These are phyloP conservation scores for Phoenix dactylifera DNA, from an alignment of 176 grass and related monocot species.

Conservation along the genomic window DNA sequence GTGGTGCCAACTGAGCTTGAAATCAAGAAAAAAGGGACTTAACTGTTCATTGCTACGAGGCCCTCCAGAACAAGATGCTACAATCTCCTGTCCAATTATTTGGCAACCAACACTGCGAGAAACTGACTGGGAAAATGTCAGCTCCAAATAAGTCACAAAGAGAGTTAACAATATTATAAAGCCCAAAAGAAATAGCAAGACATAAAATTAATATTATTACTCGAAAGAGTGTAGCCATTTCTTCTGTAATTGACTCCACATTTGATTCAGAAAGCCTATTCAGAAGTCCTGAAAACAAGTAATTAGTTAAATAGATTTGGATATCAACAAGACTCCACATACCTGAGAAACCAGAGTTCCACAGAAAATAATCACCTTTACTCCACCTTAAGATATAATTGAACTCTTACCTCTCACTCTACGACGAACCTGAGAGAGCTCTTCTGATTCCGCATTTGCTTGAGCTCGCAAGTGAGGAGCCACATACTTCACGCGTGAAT, in stretches of 20 bases:
- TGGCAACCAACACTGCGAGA: conserved; percentile 54
- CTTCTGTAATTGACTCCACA: conserved; percentile 78
- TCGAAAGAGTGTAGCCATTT: conserved; percentile 58
- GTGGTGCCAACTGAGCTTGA: conserved; percentile 1
- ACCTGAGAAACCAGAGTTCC: too few relatives aligned
- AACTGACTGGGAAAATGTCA: conserved; percentile 39
- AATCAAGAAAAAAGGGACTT: conserved; percentile 20
- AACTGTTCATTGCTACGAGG: conserved; percentile 83
- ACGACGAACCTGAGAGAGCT: conserved; percentile 42
- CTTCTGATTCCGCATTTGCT: conserved; percentile 60
- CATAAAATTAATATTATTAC: conserved; percentile 25
- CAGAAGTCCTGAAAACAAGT: conserved; percentile 57
- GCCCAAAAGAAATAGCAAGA: conserved; percentile 2
- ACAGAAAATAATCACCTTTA: too few relatives aligned
- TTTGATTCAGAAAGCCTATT: conserved; percentile 76
- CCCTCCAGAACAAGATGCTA: conserved; percentile 62
- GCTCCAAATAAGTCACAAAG: background rate
- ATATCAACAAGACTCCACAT: background rate
- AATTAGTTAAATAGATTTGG: conserved; percentile 7
- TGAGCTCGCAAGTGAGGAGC: conserved; percentile 38
- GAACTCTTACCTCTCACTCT: conserved; percentile 55
- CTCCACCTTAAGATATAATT: background rate
- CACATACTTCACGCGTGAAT: conserved; percentile 53
- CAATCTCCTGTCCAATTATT: conserved; percentile 61
- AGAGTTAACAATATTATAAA: conserved; percentile 9